Percentiles rank a stretch among this genome's conserved stretches.
phyloP scores from a whole-genome alignment of 495 filamentous ascomycete species.

The Penicillium cataractarum region DNA sequence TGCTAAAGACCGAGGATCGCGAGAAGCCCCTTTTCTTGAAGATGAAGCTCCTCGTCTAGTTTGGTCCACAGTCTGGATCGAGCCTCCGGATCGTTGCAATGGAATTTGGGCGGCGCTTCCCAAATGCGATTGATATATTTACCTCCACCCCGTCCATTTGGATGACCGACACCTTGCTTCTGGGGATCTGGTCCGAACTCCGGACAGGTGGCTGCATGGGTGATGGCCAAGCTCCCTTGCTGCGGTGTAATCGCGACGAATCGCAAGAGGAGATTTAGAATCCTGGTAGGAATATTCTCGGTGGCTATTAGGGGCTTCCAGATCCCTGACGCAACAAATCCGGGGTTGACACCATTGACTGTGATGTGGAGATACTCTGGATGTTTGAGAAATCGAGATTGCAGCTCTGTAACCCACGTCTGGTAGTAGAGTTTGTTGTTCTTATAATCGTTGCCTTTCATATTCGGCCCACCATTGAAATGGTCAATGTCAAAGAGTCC shows the following conservation, averaged over 20 bases:
- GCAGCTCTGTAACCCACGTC: constrained; percentile 30
- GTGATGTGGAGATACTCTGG: constrained; percentile 29
- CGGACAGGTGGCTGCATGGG: constrained; percentile 25
- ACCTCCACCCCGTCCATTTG: constrained; percentile 23
- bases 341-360: constrained; percentile 31
- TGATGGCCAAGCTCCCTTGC: constrained; percentile 31
- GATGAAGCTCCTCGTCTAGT: constrained; percentile 21
- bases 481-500: constrained; percentile 21
- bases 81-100: constrained; percentile 16
- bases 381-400: constrained; percentile 22
- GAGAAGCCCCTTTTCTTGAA: constrained; percentile 23
- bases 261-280: neutral
- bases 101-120: constrained; percentile 17
- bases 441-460: constrained; percentile 16
- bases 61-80: constrained; percentile 25
- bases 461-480: constrained; percentile 10
- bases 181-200: constrained; percentile 27
- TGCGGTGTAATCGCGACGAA: constrained; percentile 22
- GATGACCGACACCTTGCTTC: constrained; percentile 18
- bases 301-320: constrained; percentile 8
- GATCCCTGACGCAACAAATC: constrained; percentile 28
- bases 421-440: constrained; percentile 35
- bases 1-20: constrained; percentile 8
- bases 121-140: constrained; percentile 36
- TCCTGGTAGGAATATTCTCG: neutral